Evolutionary conservation across 768 basidiomycete species (phyloP).

Genomic region (Lactifluus echinatus): DNA sequence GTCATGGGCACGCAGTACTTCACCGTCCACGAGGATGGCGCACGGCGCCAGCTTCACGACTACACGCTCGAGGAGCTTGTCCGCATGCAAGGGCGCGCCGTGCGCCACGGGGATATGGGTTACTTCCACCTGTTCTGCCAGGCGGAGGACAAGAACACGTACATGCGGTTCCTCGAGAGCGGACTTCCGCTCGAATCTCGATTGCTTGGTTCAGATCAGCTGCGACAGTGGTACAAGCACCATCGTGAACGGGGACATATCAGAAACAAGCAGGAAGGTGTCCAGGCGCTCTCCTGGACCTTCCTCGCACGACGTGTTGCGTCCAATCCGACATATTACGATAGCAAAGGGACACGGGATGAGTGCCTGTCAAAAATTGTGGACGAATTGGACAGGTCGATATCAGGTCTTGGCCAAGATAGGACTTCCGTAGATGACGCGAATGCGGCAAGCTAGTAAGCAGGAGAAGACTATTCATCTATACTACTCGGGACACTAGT

Average conservation of each 20-base stretch:
- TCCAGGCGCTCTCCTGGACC: conserved; percentile 75
- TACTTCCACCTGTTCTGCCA: conserved; percentile 87
- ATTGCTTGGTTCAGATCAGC: conserved; percentile 42
- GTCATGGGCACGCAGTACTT: conserved; percentile 91
- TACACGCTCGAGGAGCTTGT: conserved; percentile 77
- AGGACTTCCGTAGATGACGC: neutral
- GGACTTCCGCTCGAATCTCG: conserved; percentile 87
- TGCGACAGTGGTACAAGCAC: conserved; percentile 42
- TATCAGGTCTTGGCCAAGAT: conserved; percentile 3
- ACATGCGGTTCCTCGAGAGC: conserved; percentile 76
- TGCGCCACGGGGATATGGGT: conserved; percentile 45
- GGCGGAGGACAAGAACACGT: conserved; percentile 71
- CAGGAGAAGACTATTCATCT: neutral
- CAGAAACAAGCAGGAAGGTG: conserved; percentile 51
- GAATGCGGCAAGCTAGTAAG: neutral
- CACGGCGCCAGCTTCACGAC: conserved; percentile 65
- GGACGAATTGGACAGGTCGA: conserved; percentile 38
- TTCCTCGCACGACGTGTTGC: conserved; percentile 63
- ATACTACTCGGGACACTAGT: neutral
- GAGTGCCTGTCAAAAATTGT: conserved; percentile 63
- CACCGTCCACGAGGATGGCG: conserved; percentile 35
- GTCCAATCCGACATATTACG: conserved; percentile 84
- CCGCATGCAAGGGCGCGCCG: conserved; percentile 86
- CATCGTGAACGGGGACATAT: conserved; percentile 33
- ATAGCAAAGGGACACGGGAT: conserved; percentile 38